Percentiles rank a stretch among this genome's conserved stretches.
phyloP scores from a whole-genome alignment of 164 flowering plant species.

The Pachysandra terminalis region DNA sequence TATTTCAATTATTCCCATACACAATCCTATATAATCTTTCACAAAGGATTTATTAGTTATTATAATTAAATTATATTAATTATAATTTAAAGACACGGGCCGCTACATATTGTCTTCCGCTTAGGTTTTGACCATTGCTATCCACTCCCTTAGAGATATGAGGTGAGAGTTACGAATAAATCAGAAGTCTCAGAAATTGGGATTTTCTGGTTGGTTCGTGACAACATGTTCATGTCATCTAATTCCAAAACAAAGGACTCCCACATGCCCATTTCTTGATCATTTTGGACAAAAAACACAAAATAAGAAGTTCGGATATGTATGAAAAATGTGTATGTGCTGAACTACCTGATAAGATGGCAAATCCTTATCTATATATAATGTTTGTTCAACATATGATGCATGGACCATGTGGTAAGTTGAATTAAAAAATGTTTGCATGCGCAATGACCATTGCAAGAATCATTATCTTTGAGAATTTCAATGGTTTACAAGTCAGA shows the following conservation, averaged over 20 bases:
- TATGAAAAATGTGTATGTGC: conserved; percentile 12
- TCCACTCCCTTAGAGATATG: too few species aligned
- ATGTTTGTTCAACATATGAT: conserved; percentile 19
- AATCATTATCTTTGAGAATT: conserved; percentile 7
- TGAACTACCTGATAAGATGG: conserved; percentile 9
- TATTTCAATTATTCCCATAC: too few species aligned
- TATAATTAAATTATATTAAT: too few species aligned
- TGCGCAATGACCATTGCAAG: conserved; percentile 7
- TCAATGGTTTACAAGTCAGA: background rate
- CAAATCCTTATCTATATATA: background rate
- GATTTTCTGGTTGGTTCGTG: too few species aligned
- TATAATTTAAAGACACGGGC: too few species aligned
- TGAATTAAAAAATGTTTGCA: background rate
- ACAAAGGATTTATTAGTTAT: too few species aligned
- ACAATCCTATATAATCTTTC: too few species aligned
- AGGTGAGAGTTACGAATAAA: too few species aligned
- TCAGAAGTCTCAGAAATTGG: too few species aligned
- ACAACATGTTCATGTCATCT: conserved; percentile 14
- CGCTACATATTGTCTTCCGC: too few species aligned
- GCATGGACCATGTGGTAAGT: conserved; percentile 19
- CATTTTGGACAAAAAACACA: background rate
- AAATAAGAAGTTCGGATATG: background rate
- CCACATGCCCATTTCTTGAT: too few species aligned
- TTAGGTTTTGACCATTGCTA: too few species aligned
- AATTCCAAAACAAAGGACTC: conserved; percentile 25